These are phyloP conservation scores for Ustanciosporium gigantosporum DNA, from an alignment of 1,284 basidiomycete genomes.

Conservation along the genomic window DNA sequence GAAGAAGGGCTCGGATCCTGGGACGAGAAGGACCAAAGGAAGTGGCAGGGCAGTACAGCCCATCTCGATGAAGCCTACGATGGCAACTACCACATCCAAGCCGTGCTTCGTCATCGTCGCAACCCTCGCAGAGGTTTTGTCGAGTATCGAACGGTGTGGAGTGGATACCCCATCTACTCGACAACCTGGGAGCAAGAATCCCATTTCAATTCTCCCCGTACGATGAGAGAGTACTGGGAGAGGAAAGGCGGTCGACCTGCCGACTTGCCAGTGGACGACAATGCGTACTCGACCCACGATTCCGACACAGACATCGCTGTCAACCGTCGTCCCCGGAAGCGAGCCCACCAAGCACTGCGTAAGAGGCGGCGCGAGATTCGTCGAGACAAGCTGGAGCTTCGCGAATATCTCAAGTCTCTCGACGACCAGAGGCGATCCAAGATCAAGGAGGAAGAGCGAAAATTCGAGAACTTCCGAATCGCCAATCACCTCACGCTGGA, in stretches of 20 bases:
- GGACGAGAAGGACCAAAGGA: conserved; percentile 13
- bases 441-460: conserved; percentile 5
- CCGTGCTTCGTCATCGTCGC: conserved; percentile 22
- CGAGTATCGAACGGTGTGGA: conserved; percentile 30
- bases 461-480: conserved; percentile 6
- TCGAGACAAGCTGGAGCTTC: conserved; percentile 14
- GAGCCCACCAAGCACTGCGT: conserved; percentile 20
- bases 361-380: conserved; percentile 24
- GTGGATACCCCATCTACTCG: conserved; percentile 28
- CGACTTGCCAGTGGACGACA: conserved; percentile 1
- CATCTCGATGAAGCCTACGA: conserved; percentile 27
- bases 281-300: conserved; percentile 5
- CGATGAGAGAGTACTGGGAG: conserved; percentile 25
- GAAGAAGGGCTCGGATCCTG: conserved; percentile 22
- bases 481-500: conserved; percentile 6
- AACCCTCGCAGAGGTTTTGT: conserved; percentile 24
- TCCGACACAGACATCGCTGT: conserved; percentile 31
- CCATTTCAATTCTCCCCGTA: conserved; percentile 12
- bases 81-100: conserved; percentile 14
- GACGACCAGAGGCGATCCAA: conserved; percentile 1
- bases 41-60: conserved; percentile 22
- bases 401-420: conserved; percentile 12
- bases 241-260: conserved; percentile 24
- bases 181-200: conserved; percentile 25
- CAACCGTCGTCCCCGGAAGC: conserved; percentile 14